Base-by-base conservation (phyloP, 805 yeast species). In the Candida oleophila region DNA sequence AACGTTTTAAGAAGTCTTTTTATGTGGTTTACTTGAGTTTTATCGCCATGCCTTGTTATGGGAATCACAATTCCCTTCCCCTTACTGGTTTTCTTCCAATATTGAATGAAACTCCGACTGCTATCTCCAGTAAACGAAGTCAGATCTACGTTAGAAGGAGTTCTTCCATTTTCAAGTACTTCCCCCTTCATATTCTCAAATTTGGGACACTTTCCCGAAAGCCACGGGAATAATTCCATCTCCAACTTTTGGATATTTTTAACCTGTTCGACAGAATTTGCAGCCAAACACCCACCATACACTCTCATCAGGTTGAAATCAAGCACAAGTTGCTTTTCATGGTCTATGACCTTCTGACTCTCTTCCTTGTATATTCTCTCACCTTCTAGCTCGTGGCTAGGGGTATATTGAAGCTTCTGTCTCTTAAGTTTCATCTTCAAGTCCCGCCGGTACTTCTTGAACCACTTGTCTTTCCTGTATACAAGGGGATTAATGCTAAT, bases 1-100 rank as follows among this genome's bases (percentile, higher is more conserved):
- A 69, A 20, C 39, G 39, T 36, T 12, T 14, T 16, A 16, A 36
- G 19, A 14, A 36, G 39, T 15, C 39, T 20, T 4, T 19, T 19
- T 4, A 36, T 20, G 37, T 34, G 19, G 8, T 34, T 15, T 34
- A 16, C 37, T 4, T 20, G 21, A 12, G 8, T 9, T 5, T 36
- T 36, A 7, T 16, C 33, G 12, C 33, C 37, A 16, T 16, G 7
- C 19, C n/a, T 34, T 7, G 64, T 62, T 4, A 67, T 32, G 0
- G 71, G 65, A 3, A 69, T 60, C 15, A 66, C 68, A 4, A 69
- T 64, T 0, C 74, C 74, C 38, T 50, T 52, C 1, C 67, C 69
- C 28, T 52, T 54, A 38, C 58, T 54, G 33, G 40, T 49, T 1
- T 28, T 12, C 15, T 43, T 21, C 28, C 56, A 46, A 28, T 47